phyloP scores from a whole-genome alignment of 345 rosid species.

The Clarkia xantiana region DNA sequence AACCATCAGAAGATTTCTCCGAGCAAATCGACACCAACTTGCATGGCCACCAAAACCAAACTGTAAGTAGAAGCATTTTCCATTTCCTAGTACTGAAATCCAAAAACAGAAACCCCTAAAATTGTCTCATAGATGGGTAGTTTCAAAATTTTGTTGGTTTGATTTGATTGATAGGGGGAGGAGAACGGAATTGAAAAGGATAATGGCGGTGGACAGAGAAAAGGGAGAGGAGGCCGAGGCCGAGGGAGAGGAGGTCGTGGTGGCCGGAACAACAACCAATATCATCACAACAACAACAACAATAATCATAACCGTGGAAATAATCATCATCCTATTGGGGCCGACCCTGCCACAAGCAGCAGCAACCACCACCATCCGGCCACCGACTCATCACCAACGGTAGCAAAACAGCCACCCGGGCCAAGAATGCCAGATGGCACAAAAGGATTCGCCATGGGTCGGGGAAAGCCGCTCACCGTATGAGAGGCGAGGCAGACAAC shows the following conservation, averaged over 20 bases:
- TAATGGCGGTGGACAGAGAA: constrained; percentile 39
- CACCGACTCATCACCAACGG: constrained; percentile 17
- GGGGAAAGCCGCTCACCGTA: constrained; percentile 61
- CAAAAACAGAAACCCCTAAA: too few species aligned
- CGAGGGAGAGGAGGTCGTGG: constrained; percentile 56
- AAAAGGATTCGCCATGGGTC: constrained; percentile 89
- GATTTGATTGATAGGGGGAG: constrained; percentile 44
- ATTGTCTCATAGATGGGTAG: neutral
- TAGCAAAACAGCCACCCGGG: constrained; percentile 78
- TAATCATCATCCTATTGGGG: constrained; percentile 31
- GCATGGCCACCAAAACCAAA: constrained; percentile 24
- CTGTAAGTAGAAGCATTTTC: too few species aligned
- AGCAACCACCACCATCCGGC: too few species aligned
- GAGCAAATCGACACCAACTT: constrained; percentile 41
- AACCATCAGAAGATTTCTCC: constrained; percentile 39
- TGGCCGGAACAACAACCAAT: constrained; percentile 50
- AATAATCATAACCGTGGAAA: constrained; percentile 54
- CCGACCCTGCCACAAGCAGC: constrained; percentile 26
- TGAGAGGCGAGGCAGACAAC: constrained; percentile 1
- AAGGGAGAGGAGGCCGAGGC: constrained; percentile 45
- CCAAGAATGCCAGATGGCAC: constrained; percentile 99
- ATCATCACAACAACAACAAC: constrained; percentile 7
- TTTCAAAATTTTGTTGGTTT: neutral
- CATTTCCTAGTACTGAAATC: too few species aligned
- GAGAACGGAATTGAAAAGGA: constrained; percentile 54